phyloP scores from a whole-genome alignment of 2,329 filamentous ascomycete species.

The Sclerotinia minor region DNA sequence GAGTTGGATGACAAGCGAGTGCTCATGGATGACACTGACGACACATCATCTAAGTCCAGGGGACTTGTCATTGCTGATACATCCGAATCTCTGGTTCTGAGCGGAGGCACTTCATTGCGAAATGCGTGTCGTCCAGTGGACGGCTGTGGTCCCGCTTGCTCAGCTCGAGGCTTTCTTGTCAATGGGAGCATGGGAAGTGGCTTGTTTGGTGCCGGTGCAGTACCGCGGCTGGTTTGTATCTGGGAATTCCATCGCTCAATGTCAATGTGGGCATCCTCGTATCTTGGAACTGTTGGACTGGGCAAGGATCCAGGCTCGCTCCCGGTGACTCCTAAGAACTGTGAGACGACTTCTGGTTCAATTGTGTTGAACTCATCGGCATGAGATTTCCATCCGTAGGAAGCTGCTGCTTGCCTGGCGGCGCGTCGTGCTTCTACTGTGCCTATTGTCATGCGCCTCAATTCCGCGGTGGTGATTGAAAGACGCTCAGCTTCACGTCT shows the following conservation, averaged over 20 bases:
- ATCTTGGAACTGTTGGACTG: background rate
- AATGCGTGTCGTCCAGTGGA: background rate
- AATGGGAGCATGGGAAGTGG: slow-evolving; percentile 19
- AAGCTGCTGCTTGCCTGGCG: slow-evolving; percentile 23
- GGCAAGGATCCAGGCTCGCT: slow-evolving; percentile 1
- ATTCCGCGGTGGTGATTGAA: background rate
- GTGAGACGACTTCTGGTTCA: slow-evolving; percentile 15
- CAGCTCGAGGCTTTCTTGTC: background rate
- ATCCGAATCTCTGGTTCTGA: background rate
- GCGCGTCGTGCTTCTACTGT: slow-evolving; percentile 2
- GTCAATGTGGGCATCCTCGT: slow-evolving; percentile 27
- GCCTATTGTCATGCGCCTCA: slow-evolving; percentile 9
- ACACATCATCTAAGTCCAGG: background rate
- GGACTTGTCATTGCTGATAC: background rate
- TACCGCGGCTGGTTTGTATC: slow-evolving; percentile 26
- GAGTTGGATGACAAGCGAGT: background rate
- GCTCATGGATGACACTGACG: slow-evolving; percentile 4
- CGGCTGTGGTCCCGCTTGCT: too few species aligned
- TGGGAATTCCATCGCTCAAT: slow-evolving; percentile 23
- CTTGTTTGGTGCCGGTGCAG: slow-evolving; percentile 6
- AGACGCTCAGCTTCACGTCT: slow-evolving; percentile 17
- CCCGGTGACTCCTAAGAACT: slow-evolving; percentile 20
- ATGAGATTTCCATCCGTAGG: slow-evolving; percentile 24
- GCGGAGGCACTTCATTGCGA: background rate
- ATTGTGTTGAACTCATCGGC: background rate